Evolutionary conservation across 345 rosid genomes (phyloP), one percentile per base, ranked within the genome.

Genomic region (Citrus reticulata): DNA sequence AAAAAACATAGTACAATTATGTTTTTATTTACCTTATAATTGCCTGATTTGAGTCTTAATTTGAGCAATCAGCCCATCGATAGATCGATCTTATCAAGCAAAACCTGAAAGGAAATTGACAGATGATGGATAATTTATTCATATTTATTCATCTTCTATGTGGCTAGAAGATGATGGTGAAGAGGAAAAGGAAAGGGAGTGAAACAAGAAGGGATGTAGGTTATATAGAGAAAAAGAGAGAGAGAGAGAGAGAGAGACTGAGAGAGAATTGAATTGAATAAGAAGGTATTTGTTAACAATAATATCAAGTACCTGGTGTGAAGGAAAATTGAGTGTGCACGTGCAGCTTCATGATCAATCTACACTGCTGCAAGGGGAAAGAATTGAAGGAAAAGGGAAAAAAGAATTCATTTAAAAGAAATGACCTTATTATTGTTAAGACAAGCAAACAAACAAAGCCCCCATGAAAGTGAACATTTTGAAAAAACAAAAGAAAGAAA

Each of bases 291-390:
- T 80, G 78, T 84, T 74, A 84, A 82, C 78, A 83, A 87, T 78
- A 82, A 54, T 19, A 11, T 46, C 51, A 13, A 71, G 85, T 89
- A 90, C 93, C 93, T 89, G 88, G 83, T 88, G 85, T 82, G 90
- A 87, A 85, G 89, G 88, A 82, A 87, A 91, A 84, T 88, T 73
- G 88, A 87, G 78, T 85, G 87, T 83, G 85, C 97, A 92, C 93
- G 95, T 92, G 98, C 58, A 54, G 58, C 86, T 86, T 86, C 90
- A 85, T 85, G 82, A 90, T 90, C 96, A 83, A 88, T 76, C 51
- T 11, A 46, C 17, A 13, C 51, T 46, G 51, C 51, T 46, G 51
- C 51, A 13, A 46, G 51, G 82, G 59, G 16, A 30, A 71, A 82
- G 71, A 73, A 54, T 54, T 17, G 58, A 54, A 54, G 19, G 22